Evolutionary conservation across 1,139 yeast species (phyloP), one percentile per base, ranked within the genome.

Genomic region (Blastobotrys aristatus): DNA sequence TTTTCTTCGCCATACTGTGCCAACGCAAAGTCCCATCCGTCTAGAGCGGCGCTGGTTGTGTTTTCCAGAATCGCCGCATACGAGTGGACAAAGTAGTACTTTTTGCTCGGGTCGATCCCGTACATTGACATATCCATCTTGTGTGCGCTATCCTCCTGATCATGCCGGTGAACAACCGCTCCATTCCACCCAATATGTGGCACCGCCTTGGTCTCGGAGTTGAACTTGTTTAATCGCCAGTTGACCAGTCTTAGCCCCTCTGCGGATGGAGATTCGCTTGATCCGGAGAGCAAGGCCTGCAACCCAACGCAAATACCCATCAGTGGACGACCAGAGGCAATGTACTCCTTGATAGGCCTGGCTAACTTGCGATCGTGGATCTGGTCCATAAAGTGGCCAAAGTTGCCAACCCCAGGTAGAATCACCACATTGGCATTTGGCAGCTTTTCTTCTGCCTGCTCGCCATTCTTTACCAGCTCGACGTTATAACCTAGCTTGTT

Each of bases 241-340:
- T 83, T 64, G 38, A 77, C 71, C 35, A 81, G 61, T 1, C 66
- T 69, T 32, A 83, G 67, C 1, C 97, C 97, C 33, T 65, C 59
- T 38, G 76, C 74, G 14, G 70, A 74, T 2, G 82, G 80, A 52
- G 85, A 77, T 65, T 92, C 98, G 53, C 77, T 86, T 44, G 95
- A 84, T 11, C 80, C 79, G 16, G 69, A 67, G 59, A 90, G 86
- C 39, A 92, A 72, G 1, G 96, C 75, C 64, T 92, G 98, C 50
- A 92, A 71, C 2, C 98, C 98, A 41, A 92, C 97, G 70, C 98
- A 92, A 54, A 92, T 88, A 7, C 98, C 98, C 96, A 92, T 87
- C 34, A 92, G 69, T 11, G 94, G 84, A 57, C 80, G 79, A 0
- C 96, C 97, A 17, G 84, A 72, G 5, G 71, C 67, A 41, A 89